Conservation (phyloP, 192 early-diverging fungal species). For the Podila clonocystis region DNA sequence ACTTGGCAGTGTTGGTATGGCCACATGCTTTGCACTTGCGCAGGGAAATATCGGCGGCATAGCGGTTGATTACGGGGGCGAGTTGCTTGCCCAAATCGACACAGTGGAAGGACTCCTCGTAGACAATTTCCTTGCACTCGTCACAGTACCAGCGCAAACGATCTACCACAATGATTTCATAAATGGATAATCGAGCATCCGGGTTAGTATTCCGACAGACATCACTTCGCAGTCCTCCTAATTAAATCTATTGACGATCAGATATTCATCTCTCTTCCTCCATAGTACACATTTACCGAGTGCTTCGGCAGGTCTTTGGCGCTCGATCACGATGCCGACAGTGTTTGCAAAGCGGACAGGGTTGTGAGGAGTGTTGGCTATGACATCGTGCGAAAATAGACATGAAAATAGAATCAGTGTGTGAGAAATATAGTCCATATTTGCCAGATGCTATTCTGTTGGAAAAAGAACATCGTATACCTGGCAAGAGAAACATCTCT, state of each 20-base stretch:
- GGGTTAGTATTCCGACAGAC: background rate
- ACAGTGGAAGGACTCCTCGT: constrained; percentile 93
- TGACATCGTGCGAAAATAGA: background rate
- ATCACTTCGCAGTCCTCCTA: too few species aligned
- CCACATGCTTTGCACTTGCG: constrained; percentile 85
- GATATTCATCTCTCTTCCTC: too few species aligned
- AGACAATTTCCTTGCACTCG: constrained; percentile 81
- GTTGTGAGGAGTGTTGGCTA: constrained; percentile 93
- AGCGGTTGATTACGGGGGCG: constrained; percentile 92
- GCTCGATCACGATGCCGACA: constrained; percentile 95
- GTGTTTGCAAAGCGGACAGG: constrained; percentile 95
- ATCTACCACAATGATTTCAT: constrained; percentile 66
- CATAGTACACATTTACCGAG: constrained; percentile 59
- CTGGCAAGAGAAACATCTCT: constrained; percentile 95
- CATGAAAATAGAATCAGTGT: background rate
- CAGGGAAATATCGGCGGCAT: constrained; percentile 67
- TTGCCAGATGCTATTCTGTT: background rate
- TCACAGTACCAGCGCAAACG: constrained; percentile 96
- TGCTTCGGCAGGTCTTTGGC: constrained; percentile 76
- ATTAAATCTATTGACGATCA: too few species aligned
- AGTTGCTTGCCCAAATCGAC: constrained; percentile 89
- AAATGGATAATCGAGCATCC: background rate
- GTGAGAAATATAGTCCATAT: background rate
- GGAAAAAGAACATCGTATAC: constrained; percentile 46
- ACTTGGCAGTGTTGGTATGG: constrained; percentile 66